Conservation (phyloP, 768 basidiomycete genomes). For the Aureoboletus auriporus region DNA sequence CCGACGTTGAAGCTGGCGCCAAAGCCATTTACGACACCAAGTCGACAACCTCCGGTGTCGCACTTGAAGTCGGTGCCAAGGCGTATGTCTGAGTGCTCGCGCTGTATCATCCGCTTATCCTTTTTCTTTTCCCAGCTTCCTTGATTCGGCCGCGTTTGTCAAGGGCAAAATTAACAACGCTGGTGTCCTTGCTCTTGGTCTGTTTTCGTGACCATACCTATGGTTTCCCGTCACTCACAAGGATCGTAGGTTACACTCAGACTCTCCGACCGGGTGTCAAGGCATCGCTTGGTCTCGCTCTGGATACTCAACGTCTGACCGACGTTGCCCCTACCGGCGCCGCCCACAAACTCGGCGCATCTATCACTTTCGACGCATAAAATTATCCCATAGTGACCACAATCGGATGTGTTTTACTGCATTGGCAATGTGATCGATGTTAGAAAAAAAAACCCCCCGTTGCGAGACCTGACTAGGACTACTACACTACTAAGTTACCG, state of each 20-base stretch:
- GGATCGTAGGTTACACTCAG: conserved; percentile 76
- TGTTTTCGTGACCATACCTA: conserved; percentile 8
- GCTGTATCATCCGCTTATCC: background rate
- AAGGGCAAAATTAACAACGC: conserved; percentile 99
- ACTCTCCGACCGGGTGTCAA: conserved; percentile 90
- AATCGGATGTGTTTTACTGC: conserved; percentile 10
- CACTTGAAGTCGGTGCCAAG: conserved; percentile 94
- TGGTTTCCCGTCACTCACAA: conserved; percentile 7
- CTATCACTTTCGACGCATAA: conserved; percentile 72
- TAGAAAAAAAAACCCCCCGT: background rate
- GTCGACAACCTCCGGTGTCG: conserved; percentile 79
- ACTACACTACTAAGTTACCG: too few species aligned
- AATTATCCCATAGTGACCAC: conserved; percentile 19
- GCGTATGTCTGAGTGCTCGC: conserved; percentile 49
- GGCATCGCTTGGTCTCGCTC: conserved; percentile 88
- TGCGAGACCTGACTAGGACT: too few species aligned
- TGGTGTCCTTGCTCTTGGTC: conserved; percentile 84
- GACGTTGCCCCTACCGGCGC: conserved; percentile 60
- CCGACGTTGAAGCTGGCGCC: conserved; percentile 91
- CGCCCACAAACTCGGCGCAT: conserved; percentile 81
- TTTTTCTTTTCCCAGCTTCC: conserved; percentile 44
- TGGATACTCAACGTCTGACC: conserved; percentile 92
- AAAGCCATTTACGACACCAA: conserved; percentile 97
- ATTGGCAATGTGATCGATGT: conserved; percentile 13
- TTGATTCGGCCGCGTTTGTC: conserved; percentile 86